Conservation (phyloP, 139 green algal genomes). For the Zygnema cylindricum region DNA sequence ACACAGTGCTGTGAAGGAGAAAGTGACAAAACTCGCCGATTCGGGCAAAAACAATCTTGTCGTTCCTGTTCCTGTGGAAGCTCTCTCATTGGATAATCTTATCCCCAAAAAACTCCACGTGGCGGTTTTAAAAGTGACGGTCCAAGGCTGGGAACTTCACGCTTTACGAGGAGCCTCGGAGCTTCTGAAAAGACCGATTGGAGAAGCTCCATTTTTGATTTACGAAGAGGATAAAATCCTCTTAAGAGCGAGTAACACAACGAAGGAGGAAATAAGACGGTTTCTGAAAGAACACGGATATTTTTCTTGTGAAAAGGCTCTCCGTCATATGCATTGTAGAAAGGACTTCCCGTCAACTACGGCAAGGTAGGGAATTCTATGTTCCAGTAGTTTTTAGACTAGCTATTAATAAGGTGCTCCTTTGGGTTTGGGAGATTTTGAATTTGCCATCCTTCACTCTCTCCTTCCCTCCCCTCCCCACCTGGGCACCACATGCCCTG, state of each 20-base stretch:
- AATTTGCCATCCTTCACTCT: too few species aligned
- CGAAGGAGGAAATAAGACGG: background rate
- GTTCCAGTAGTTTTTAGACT: too few species aligned
- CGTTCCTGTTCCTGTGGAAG: conserved; percentile 30
- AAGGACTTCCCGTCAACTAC: conserved; percentile 14
- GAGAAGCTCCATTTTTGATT: conserved; percentile 20
- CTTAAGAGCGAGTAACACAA: conserved; percentile 34
- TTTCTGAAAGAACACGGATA: conserved; percentile 6
- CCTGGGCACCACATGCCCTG: too few species aligned
- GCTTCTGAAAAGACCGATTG: conserved; percentile 5
- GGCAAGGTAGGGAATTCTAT: too few species aligned
- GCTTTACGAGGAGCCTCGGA: background rate
- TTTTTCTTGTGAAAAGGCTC: background rate
- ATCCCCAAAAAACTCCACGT: conserved; percentile 28
- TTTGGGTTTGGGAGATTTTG: too few species aligned
- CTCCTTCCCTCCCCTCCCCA: too few species aligned
- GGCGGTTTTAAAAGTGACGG: conserved; percentile 28
- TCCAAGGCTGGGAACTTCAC: conserved; percentile 46
- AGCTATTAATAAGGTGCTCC: too few species aligned
- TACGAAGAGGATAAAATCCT: conserved; percentile 40
- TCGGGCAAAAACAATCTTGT: conserved; percentile 8
- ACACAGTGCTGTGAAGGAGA: background rate
- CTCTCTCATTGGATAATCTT: conserved; percentile 26
- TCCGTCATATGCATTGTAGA: background rate
- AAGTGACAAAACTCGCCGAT: background rate